A percentile compares a stretch with the other conserved stretches of the same genome.
Evolutionary conservation across 352 stramenopile species (phyloP).

Genomic region (Globisporangium rhizosaccharum): DNA sequence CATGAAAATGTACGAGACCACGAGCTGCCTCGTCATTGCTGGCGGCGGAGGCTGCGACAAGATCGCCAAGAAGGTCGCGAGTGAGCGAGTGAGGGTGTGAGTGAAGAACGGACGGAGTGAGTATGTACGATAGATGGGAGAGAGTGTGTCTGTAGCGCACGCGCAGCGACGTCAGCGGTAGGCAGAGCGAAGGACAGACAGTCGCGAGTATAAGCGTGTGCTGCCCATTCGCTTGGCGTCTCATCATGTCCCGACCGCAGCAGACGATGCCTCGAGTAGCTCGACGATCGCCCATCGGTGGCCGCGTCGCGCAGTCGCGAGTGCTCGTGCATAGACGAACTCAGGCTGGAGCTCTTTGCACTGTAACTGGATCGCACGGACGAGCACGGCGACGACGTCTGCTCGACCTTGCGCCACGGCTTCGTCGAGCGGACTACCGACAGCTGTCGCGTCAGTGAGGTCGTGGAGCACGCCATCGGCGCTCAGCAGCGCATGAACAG

Average conservation of each 20-base stretch:
- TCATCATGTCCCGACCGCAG: neutral
- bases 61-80: neutral
- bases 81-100: neutral
- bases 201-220: neutral
- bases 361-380: neutral
- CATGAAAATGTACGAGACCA: slow-evolving; percentile 21
- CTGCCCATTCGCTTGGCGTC: neutral
- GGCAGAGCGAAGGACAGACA: neutral
- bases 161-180: too few species aligned
- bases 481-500: neutral
- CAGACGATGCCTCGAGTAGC: neutral
- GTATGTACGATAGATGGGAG: slow-evolving; percentile 2
- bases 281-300: neutral
- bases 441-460: neutral
- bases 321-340: neutral
- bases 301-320: neutral
- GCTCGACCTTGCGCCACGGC: neutral
- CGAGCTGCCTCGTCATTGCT: slow-evolving; percentile 17
- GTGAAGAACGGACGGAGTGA: neutral
- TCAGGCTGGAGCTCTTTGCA: neutral
- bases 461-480: neutral
- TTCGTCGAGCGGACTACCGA: neutral
- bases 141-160: too few species aligned
- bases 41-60: slow-evolving; percentile 15
- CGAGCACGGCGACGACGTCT: neutral